Conservation (phyloP, 768 basidiomycete species). For the Leccinum boreale region DNA sequence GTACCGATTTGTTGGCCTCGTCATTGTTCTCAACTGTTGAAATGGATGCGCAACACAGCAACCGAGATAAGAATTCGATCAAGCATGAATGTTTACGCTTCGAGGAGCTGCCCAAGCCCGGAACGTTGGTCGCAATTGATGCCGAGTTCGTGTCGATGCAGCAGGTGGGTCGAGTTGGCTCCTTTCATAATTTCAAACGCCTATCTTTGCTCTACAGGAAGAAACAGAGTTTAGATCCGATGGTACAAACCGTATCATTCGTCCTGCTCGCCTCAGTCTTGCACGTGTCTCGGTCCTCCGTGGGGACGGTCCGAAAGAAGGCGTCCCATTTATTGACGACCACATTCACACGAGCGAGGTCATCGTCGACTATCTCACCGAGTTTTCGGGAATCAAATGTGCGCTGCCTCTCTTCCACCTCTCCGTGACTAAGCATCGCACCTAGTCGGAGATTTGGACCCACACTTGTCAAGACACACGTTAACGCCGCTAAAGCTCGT, state of each 20-base stretch:
- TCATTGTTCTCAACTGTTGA: not conserved
- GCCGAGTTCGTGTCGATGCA: slow-evolving; percentile 98
- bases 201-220: slow-evolving; percentile 50
- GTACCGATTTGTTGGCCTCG: slow-evolving; percentile 21
- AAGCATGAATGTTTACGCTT: slow-evolving; percentile 72
- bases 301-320: slow-evolving; percentile 76
- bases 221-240: slow-evolving; percentile 95
- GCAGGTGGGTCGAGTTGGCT: slow-evolving; percentile 47
- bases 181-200: not conserved
- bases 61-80: slow-evolving; percentile 68
- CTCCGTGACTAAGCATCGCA: not conserved
- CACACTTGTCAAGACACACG: slow-evolving; percentile 75
- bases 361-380: slow-evolving; percentile 95
- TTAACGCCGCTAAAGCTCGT: slow-evolving; percentile 96
- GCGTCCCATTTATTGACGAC: slow-evolving; percentile 94
- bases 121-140: slow-evolving; percentile 91
- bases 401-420: slow-evolving; percentile 24
- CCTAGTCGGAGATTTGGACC: slow-evolving; percentile 90
- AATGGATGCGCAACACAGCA: slow-evolving; percentile 41
- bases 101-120: slow-evolving; percentile 80
- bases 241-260: slow-evolving; percentile 87
- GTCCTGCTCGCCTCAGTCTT: slow-evolving; percentile 87
- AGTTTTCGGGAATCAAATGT: slow-evolving; percentile 96
- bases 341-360: slow-evolving; percentile 95
- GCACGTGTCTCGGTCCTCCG: slow-evolving; percentile 94